These are phyloP conservation scores for Collybiopsis luxurians DNA, from an alignment of 768 basidiomycete species.

Conservation along the genomic window DNA sequence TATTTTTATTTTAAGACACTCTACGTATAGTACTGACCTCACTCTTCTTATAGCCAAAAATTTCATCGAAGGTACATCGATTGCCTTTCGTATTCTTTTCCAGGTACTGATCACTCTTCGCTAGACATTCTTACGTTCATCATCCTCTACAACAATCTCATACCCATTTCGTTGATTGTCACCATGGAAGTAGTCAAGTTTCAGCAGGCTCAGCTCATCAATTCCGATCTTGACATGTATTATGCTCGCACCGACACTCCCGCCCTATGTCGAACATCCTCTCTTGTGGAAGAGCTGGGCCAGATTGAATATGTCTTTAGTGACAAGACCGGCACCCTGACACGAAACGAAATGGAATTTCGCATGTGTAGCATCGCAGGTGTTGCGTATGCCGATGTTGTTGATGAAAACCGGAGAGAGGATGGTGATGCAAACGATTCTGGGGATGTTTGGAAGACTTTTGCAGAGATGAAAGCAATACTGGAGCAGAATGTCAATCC, in stretches of 20 bases:
- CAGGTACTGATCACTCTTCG: conserved; percentile 12
- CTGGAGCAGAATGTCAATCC: conserved; percentile 56
- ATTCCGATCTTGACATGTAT: conserved; percentile 98
- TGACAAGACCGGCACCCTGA: conserved; percentile 93
- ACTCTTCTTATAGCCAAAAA: conserved; percentile 50
- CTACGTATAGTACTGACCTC: conserved; percentile 5
- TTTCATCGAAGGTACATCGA: conserved; percentile 74
- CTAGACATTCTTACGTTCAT: conserved; percentile 96
- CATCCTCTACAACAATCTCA: conserved; percentile 98
- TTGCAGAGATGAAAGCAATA: conserved; percentile 63
- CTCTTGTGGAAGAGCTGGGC: conserved; percentile 96
- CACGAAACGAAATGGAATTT: conserved; percentile 99
- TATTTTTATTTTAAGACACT: background rate
- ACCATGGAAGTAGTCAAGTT: conserved; percentile 99
- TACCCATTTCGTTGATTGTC: conserved; percentile 98
- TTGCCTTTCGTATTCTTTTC: background rate
- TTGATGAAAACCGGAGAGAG: conserved; percentile 82
- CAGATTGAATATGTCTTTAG: conserved; percentile 97
- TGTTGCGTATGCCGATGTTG: conserved; percentile 83
- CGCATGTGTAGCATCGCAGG: conserved; percentile 87
- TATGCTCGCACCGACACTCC: conserved; percentile 93
- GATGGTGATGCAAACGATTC: conserved; percentile 38
- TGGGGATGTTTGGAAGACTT: conserved; percentile 70
- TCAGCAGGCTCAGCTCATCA: conserved; percentile 96
- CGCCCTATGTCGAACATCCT: conserved; percentile 95